phyloP scores from a whole-genome alignment of 768 basidiomycete species.

The Fistulinella prunicolor region DNA sequence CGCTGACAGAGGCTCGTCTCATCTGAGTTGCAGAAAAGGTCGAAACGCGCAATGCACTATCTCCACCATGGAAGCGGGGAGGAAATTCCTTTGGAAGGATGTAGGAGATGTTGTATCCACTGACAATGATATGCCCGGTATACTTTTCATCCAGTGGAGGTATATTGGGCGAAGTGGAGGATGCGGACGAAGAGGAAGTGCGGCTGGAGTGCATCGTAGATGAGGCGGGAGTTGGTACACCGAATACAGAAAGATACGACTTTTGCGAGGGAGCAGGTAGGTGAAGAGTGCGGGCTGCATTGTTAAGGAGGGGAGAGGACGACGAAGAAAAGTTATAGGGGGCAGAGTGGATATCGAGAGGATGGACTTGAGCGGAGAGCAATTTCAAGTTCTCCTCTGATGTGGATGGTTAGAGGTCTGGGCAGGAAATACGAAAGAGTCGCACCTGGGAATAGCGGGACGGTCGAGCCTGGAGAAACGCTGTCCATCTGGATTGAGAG shows the following conservation, averaged over 20 bases:
- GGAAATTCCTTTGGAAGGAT: conserved; percentile 68
- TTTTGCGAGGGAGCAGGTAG: conserved; percentile 59
- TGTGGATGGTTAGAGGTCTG: neutral
- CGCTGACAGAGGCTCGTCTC: conserved; percentile 53
- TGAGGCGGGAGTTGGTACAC: conserved; percentile 36
- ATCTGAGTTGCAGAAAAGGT: conserved; percentile 30
- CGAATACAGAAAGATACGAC: conserved; percentile 58
- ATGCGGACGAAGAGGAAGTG: conserved; percentile 36
- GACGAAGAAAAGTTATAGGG: conserved; percentile 75
- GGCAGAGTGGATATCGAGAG: conserved; percentile 63
- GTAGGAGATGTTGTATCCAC: conserved; percentile 72
- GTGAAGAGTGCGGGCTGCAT: conserved; percentile 66
- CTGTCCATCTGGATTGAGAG: conserved; percentile 66
- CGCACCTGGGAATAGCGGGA: conserved; percentile 72
- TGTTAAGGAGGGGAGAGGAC: conserved; percentile 59
- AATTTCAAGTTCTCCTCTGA: conserved; percentile 81
- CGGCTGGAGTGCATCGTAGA: conserved; percentile 31
- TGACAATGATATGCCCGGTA: conserved; percentile 73
- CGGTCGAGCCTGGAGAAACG: conserved; percentile 60
- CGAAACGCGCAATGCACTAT: conserved; percentile 21
- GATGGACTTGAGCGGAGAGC: conserved; percentile 69
- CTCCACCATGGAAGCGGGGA: conserved; percentile 28
- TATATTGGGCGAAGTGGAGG: conserved; percentile 23
- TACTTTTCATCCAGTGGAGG: conserved; percentile 63
- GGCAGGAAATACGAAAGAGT: neutral